A percentile compares a stretch with the other conserved stretches of the same genome.
Conservation (phyloP, 1,284 basidiomycete species). For the Schizopora paradoxa region DNA sequence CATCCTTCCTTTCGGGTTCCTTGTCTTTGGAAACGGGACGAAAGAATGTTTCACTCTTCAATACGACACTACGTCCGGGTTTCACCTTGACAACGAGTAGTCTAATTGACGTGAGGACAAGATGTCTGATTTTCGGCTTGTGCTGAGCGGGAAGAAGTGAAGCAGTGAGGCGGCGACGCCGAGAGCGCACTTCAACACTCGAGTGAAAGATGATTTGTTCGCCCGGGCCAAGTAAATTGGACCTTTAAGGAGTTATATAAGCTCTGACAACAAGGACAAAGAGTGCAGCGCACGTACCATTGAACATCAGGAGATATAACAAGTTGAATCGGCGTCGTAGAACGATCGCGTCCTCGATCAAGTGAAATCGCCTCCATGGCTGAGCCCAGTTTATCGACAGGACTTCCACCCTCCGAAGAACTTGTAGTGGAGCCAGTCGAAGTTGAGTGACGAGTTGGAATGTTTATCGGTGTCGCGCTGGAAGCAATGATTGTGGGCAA, state of each 20-base stretch:
- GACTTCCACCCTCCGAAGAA: constrained; percentile 44
- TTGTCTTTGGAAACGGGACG: constrained; percentile 26
- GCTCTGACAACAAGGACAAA: too few species aligned
- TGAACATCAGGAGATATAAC: constrained; percentile 34
- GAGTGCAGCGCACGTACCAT: constrained; percentile 40
- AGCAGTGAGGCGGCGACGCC: constrained; percentile 54
- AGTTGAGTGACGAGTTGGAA: constrained; percentile 23
- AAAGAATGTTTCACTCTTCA: constrained; percentile 49
- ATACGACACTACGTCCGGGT: constrained; percentile 29
- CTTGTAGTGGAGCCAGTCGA: constrained; percentile 33
- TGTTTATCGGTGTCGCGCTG: constrained; percentile 24
- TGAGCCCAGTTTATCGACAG: constrained; percentile 35
- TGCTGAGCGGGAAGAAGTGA: constrained; percentile 47
- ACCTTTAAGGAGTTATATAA: too few species aligned
- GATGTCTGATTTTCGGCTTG: constrained; percentile 48
- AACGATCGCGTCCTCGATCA: constrained; percentile 48
- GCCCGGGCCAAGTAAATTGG: constrained; percentile 45
- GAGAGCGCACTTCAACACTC: constrained; percentile 47
- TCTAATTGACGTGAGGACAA: constrained; percentile 54
- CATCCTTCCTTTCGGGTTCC: constrained; percentile 36
- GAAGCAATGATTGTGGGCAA: background rate
- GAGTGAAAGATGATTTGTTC: constrained; percentile 49
- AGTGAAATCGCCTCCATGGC: constrained; percentile 29
- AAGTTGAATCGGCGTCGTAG: constrained; percentile 53
- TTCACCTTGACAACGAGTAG: constrained; percentile 53